Conservation (phyloP, 495 filamentous ascomycete species). For the Thozetella sp. region DNA sequence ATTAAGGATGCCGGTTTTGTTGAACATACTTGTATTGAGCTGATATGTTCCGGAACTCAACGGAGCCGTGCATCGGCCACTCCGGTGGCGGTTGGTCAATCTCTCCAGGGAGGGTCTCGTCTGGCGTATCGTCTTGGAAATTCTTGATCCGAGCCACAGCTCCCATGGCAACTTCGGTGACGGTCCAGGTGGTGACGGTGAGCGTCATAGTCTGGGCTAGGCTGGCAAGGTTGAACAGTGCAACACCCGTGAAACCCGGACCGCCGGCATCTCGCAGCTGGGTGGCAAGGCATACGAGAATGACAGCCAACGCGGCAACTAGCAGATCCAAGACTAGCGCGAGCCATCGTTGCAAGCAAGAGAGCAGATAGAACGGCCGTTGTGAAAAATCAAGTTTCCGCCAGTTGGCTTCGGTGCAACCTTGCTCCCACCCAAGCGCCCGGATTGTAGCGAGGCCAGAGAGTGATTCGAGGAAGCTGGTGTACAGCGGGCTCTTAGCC, state of each 20-base stretch:
- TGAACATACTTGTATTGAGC: slow-evolving; percentile 27
- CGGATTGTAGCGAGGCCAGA: slow-evolving; percentile 44
- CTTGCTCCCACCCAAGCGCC: slow-evolving; percentile 42
- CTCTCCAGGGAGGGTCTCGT: slow-evolving; percentile 27
- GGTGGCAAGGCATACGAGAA: slow-evolving; percentile 49
- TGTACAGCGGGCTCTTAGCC: slow-evolving; percentile 62
- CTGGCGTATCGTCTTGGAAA: slow-evolving; percentile 36
- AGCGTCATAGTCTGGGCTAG: slow-evolving; percentile 34
- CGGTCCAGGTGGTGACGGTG: slow-evolving; percentile 43
- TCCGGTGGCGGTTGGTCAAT: slow-evolving; percentile 17
- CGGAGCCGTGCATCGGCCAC: slow-evolving; percentile 34
- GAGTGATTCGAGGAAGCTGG: slow-evolving; percentile 58
- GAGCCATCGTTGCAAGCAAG: slow-evolving; percentile 48
- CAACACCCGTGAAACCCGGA: slow-evolving; percentile 27
- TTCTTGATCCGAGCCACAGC: slow-evolving; percentile 46
- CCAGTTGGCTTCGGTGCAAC: slow-evolving; percentile 22
- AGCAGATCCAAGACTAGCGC: slow-evolving; percentile 44
- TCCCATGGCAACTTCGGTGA: slow-evolving; percentile 55
- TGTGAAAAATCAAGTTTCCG: slow-evolving; percentile 37
- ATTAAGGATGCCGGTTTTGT: neutral
- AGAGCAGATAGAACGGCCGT: slow-evolving; percentile 43
- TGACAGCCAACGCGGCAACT: slow-evolving; percentile 37
- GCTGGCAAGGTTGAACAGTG: slow-evolving; percentile 27
- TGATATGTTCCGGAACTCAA: slow-evolving; percentile 37
- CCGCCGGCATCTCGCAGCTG: slow-evolving; percentile 24